These are phyloP conservation scores for Tagetes patula DNA, from an alignment of 129 eudicot species.

Conservation along the genomic window DNA sequence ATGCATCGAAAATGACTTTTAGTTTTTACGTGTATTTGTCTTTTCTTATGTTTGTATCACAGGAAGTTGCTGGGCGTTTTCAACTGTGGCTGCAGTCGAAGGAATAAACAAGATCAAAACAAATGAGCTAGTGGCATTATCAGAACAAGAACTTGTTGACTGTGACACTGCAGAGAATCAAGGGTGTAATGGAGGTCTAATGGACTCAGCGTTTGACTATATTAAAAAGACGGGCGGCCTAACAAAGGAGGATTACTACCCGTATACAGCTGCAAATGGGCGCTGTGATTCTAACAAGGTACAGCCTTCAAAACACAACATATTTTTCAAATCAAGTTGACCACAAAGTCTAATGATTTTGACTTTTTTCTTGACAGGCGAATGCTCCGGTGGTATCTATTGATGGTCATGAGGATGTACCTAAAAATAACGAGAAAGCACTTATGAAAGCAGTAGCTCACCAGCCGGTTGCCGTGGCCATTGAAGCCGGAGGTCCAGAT, in stretches of 20 bases:
- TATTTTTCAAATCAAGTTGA: not conserved
- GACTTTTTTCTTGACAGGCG: conserved; percentile 35
- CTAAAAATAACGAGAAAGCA: conserved; percentile 69
- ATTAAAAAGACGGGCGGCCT: conserved; percentile 70
- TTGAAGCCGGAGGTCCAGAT: conserved; percentile 75
- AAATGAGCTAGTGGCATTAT: conserved; percentile 62
- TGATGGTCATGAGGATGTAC: conserved; percentile 85
- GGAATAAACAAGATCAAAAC: conserved; percentile 87
- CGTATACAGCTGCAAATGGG: conserved; percentile 70
- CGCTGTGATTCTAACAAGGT: conserved; percentile 64
- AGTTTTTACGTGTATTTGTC: not conserved
- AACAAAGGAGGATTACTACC: conserved; percentile 62
- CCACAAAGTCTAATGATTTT: not conserved
- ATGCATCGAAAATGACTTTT: not conserved
- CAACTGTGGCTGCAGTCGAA: conserved; percentile 82
- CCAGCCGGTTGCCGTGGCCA: conserved; percentile 80
- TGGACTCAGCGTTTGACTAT: conserved; percentile 83
- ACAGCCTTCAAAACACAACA: conserved; percentile 19
- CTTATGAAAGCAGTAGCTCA: conserved; percentile 78
- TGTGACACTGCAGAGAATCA: conserved; percentile 70
- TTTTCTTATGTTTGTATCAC: conserved; percentile 27
- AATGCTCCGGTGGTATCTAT: conserved; percentile 66
- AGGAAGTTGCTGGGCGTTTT: conserved; percentile 99
- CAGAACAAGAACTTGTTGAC: conserved; percentile 93
- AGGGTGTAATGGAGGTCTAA: conserved; percentile 90